These are phyloP conservation scores for Trichocladium antarcticum DNA, from an alignment of 495 filamentous ascomycete species.

Conservation along the genomic window DNA sequence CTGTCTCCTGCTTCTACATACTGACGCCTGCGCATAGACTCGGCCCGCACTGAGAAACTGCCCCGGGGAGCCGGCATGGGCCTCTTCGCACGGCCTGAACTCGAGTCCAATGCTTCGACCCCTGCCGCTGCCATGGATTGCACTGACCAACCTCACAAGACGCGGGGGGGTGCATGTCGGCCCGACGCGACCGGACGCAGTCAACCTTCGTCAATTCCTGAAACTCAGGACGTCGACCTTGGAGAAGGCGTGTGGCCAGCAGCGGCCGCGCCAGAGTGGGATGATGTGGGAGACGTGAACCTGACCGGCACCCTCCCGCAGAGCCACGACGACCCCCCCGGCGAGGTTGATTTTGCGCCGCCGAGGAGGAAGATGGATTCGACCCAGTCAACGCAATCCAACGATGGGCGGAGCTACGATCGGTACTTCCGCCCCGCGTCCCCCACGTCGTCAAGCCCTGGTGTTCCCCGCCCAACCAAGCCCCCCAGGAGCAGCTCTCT, in stretches of 20 bases:
- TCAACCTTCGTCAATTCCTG: slow-evolving; percentile 4
- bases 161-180: slow-evolving; percentile 16
- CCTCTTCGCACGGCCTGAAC: slow-evolving; percentile 5
- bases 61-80: neutral
- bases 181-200: slow-evolving; percentile 4
- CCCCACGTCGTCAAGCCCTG: neutral
- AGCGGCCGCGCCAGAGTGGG: neutral
- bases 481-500: slow-evolving; percentile 8
- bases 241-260: neutral
- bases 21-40: neutral
- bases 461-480: neutral
- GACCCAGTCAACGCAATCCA: slow-evolving; percentile 35
- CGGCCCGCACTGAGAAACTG: neutral
- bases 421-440: slow-evolving; percentile 15
- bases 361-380: slow-evolving; percentile 18
- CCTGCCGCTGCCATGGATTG: slow-evolving; percentile 15
- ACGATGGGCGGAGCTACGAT: slow-evolving; percentile 36
- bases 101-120: neutral
- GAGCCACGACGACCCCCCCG: neutral
- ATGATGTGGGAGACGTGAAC: neutral
- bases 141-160: slow-evolving; percentile 20
- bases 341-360: neutral
- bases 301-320: neutral
- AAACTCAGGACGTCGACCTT: neutral
- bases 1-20: no score